Conservation (phyloP, 1,284 basidiomycete genomes). For the Bothia castanella region DNA sequence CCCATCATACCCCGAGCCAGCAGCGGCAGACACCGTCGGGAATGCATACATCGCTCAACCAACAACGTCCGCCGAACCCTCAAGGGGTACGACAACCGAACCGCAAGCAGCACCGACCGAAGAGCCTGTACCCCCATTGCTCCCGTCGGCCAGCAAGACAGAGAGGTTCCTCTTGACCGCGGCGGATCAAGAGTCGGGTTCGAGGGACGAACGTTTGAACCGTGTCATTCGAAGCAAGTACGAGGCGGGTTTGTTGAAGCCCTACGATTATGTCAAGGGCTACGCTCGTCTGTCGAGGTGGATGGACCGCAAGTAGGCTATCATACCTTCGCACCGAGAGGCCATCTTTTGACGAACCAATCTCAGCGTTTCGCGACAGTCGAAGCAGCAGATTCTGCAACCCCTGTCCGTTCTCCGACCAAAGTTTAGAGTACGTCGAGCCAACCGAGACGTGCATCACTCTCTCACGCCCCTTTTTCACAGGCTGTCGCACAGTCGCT, state of each 20-base stretch:
- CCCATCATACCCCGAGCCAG: constrained; percentile 35
- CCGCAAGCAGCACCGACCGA: constrained; percentile 16
- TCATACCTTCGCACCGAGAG: background rate
- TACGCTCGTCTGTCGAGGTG: constrained; percentile 86
- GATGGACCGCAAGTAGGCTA: constrained; percentile 86
- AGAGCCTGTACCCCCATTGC: constrained; percentile 39
- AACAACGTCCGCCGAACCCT: constrained; percentile 18
- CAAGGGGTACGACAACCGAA: constrained; percentile 14
- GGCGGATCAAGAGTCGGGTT: constrained; percentile 91
- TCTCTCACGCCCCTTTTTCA: constrained; percentile 1
- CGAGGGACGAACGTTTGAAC: constrained; percentile 85
- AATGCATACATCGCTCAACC: constrained; percentile 17
- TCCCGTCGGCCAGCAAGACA: constrained; percentile 70
- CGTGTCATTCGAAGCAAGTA: constrained; percentile 96
- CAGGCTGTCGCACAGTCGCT: constrained; percentile 87
- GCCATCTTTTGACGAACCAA: no score
- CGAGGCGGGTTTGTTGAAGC: constrained; percentile 91
- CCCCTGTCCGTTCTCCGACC: constrained; percentile 88
- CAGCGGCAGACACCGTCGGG: constrained; percentile 10
- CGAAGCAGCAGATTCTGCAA: constrained; percentile 85
- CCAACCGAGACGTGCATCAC: background rate
- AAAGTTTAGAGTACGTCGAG: constrained; percentile 73
- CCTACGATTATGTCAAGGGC: constrained; percentile 95
- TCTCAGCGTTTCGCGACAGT: constrained; percentile 88
- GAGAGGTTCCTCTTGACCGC: constrained; percentile 92